Evolutionary conservation across 306 rosid species (phyloP).

Genomic region (Erythrophleum fordii): DNA sequence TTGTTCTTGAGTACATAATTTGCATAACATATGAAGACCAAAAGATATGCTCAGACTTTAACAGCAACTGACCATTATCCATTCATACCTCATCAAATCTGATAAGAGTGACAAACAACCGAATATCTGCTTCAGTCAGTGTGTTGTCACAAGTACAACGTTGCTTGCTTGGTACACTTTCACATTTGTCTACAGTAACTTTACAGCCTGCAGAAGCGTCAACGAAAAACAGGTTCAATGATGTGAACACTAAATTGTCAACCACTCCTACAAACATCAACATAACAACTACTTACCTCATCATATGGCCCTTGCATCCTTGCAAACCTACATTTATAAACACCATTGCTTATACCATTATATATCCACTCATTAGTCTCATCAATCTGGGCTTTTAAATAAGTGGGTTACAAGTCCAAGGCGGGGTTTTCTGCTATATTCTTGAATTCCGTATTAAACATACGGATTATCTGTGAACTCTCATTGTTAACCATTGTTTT

Average conservation of each 20-base stretch:
- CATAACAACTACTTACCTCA: conserved; percentile 49
- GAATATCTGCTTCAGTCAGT: conserved; percentile 86
- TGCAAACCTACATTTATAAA: conserved; percentile 92
- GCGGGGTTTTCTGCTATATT: conserved; percentile 69
- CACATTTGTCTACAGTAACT: conserved; percentile 79
- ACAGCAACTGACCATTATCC: background rate
- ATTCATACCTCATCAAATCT: conserved; percentile 90
- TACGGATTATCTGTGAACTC: conserved; percentile 91
- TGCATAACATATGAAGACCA: background rate
- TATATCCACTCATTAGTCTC: conserved; percentile 79
- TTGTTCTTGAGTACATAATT: background rate
- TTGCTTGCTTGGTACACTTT: conserved; percentile 75
- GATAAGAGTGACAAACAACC: conserved; percentile 89
- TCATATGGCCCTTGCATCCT: conserved; percentile 80
- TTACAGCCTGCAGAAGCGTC: conserved; percentile 69
- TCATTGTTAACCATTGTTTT: conserved; percentile 88
- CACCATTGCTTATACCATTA: conserved; percentile 74
- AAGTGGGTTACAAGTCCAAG: conserved; percentile 78
- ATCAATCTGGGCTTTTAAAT: conserved; percentile 70
- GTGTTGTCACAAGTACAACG: conserved; percentile 80
- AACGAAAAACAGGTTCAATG: conserved; percentile 21
- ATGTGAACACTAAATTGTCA: conserved; percentile 16
- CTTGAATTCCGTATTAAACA: conserved; percentile 86
- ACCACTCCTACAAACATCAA: background rate
- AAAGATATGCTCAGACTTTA: conserved; percentile 9